phyloP scores from a whole-genome alignment of 805 yeast species.

The Candida silvatica region DNA sequence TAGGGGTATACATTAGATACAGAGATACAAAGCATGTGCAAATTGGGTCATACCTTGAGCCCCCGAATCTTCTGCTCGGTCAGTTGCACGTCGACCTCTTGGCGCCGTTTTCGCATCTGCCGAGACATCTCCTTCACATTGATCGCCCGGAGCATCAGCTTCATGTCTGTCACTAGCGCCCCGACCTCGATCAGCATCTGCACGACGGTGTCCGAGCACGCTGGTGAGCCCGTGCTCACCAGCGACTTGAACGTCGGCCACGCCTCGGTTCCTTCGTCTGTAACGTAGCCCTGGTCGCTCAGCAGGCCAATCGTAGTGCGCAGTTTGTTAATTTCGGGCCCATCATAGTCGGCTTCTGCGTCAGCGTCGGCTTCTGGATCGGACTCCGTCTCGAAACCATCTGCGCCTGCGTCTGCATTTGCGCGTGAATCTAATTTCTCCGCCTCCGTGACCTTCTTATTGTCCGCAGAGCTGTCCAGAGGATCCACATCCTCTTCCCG shows the following conservation, averaged over 20 bases:
- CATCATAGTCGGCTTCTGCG: constrained; percentile 6
- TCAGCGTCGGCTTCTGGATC: constrained; percentile 6
- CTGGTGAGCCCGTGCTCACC: constrained; percentile 45
- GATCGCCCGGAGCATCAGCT: constrained; percentile 47
- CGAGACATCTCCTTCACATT: constrained; percentile 45
- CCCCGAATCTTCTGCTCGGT: too few relatives aligned
- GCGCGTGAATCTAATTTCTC: too few relatives aligned
- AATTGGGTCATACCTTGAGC: too few relatives aligned
- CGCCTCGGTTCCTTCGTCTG: constrained; percentile 6
- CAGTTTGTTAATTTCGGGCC: constrained; percentile 1
- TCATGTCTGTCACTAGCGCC: constrained; percentile 53
- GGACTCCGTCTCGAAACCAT: constrained; percentile 5
- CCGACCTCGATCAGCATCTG: constrained; percentile 57
- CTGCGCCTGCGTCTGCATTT: too few relatives aligned
- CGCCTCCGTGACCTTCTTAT: background rate
- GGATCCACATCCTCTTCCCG: background rate
- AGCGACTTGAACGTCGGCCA: constrained; percentile 51
- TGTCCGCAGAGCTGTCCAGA: background rate
- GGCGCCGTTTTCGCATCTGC: constrained; percentile 22
- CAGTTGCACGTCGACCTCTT: background rate
- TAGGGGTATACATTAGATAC: too few relatives aligned
- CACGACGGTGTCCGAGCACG: constrained; percentile 47
- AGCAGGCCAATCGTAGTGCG: background rate
- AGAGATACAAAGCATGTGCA: too few relatives aligned
- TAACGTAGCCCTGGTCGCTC: background rate